Percentiles rank a stretch among this genome's conserved stretches.
phyloP scores from a whole-genome alignment of 169 alveolate species.

The Plasmodium inui region DNA sequence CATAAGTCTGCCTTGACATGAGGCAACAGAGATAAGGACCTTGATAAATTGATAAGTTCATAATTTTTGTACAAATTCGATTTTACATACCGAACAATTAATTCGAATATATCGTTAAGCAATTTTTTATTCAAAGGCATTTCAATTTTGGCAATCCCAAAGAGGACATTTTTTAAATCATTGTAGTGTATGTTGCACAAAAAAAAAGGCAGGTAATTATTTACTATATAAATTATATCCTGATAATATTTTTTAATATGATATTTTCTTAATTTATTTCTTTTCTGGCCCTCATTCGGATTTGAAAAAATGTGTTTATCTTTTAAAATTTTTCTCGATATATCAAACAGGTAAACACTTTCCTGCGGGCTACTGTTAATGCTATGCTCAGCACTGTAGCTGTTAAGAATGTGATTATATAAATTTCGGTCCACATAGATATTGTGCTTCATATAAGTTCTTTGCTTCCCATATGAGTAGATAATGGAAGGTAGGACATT shows the following conservation, averaged over 20 bases:
- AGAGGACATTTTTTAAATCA: constrained; percentile 70
- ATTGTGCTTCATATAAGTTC: constrained; percentile 55
- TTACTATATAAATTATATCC: constrained; percentile 50
- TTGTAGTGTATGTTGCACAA: constrained; percentile 46
- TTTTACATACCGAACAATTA: constrained; percentile 19
- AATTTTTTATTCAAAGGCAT: constrained; percentile 52
- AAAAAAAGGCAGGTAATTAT: constrained; percentile 40
- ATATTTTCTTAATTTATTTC: constrained; percentile 23
- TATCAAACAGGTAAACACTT: constrained; percentile 36
- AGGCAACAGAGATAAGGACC: constrained; percentile 63
- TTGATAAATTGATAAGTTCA: constrained; percentile 62
- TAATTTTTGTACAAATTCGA: constrained; percentile 38
- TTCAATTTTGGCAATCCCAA: constrained; percentile 72
- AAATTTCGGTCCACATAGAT: constrained; percentile 48
- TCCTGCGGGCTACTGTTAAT: constrained; percentile 20
- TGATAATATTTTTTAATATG: constrained; percentile 49
- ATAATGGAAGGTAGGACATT: constrained; percentile 68
- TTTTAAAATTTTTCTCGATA: constrained; percentile 33
- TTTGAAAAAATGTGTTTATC: constrained; percentile 30
- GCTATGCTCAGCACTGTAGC: constrained; percentile 1
- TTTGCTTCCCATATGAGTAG: constrained; percentile 69
- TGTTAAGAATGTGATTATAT: constrained; percentile 47
- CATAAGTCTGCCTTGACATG: constrained; percentile 36
- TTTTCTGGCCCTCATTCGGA: neutral
- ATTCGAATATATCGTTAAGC: constrained; percentile 33